phyloP scores from a whole-genome alignment of 1,284 basidiomycete species.

The Coniophora puteana region DNA sequence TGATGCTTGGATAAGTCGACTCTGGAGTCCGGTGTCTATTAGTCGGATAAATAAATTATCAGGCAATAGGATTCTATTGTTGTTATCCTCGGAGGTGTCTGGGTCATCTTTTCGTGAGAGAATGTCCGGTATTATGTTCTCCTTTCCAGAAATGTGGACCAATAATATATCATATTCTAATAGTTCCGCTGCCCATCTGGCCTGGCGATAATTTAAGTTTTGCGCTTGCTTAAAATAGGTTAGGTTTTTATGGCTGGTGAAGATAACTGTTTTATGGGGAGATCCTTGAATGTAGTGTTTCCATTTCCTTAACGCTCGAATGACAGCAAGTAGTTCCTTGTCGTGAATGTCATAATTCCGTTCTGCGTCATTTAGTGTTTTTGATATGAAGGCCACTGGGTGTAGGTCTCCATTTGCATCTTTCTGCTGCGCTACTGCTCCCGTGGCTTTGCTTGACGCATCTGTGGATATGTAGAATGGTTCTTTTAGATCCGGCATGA shows the following conservation, averaged over 20 bases:
- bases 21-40: too few species aligned
- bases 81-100: background rate
- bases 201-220: slow-evolving; percentile 35
- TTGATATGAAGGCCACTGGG: slow-evolving; percentile 26
- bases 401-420: slow-evolving; percentile 24
- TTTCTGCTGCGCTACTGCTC: slow-evolving; percentile 23
- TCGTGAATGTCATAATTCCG: slow-evolving; percentile 46
- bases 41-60: background rate
- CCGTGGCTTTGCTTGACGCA: slow-evolving; percentile 6
- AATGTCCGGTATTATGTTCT: slow-evolving; percentile 31
- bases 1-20: slow-evolving; percentile 2
- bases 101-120: slow-evolving; percentile 33
- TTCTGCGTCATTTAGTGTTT: slow-evolving; percentile 24
- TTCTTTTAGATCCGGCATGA: background rate
- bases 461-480: slow-evolving; percentile 10
- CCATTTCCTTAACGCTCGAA: slow-evolving; percentile 35
- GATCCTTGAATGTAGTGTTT: slow-evolving; percentile 32
- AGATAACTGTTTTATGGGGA: slow-evolving; percentile 21
- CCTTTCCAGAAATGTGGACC: slow-evolving; percentile 32
- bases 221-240: slow-evolving; percentile 33
- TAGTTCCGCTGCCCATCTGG: slow-evolving; percentile 36
- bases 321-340: slow-evolving; percentile 42
- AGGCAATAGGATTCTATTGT: background rate
- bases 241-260: slow-evolving; percentile 42
- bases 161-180: slow-evolving; percentile 33